Evolutionary conservation across 1,284 basidiomycete species (phyloP), one percentile per base, ranked within the genome.

Genomic region (Stereum hirsutum): DNA sequence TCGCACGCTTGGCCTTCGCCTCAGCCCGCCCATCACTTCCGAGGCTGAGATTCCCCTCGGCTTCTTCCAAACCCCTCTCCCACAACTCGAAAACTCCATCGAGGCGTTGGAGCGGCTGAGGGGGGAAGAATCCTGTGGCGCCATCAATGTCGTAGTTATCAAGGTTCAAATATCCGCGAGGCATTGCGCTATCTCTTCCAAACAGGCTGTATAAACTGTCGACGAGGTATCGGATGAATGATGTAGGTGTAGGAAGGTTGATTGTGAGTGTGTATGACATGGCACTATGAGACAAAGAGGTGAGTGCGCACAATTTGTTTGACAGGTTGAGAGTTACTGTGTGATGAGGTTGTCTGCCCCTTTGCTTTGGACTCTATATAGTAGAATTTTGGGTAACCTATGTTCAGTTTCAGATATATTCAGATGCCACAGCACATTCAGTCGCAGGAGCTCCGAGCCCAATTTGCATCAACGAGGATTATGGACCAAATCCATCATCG

Each of bases 71-170:
- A 34, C 74, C 78, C 41, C 66, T 54, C 64, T 94, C 93, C 92
- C 90, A 97, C 2, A 81, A 56, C 6, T 65, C 65, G 54, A 78
- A 91, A 17, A 64, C 59, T 12, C 55, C 57, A 2, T 68, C 66
- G 7, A 97, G 69, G 21, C 67, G 70, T 12, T 71, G 69, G 6
- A 94, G 67, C 1, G 81, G 80, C 33, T 72, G 65, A 1, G 75
- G 66, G 0, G 95, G 95, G 50, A 98, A 74, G 68, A 97, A 98
- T 1, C 95, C 95, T 1, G 89, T 88, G 7, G 69, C 69, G 14
- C 52, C 51, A 45, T 63, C 55, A 40, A 65, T 55, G 37, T 63
- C 57, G 50, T 56, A 63, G 33, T 61, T 48, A 26, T 54, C 47
- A 26, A 47, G n/a, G n/a, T n/a, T n/a, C n/a, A n/a, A n/a, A 12